A percentile compares a stretch with the other conserved stretches of the same genome.
Conservation (phyloP, 2,329 filamentous ascomycete genomes). For the Metarhizium robertsii region DNA sequence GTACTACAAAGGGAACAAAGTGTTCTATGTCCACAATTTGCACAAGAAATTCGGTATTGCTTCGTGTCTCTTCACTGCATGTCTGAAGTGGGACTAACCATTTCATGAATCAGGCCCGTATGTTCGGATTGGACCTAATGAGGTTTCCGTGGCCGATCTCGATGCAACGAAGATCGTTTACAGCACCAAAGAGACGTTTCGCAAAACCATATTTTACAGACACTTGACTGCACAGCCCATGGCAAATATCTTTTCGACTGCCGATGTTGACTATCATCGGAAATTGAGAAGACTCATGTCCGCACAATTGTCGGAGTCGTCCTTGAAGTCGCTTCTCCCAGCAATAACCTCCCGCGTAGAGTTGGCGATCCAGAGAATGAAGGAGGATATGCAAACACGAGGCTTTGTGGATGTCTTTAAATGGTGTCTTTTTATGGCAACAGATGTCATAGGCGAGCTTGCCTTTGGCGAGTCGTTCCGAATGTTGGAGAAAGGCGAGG, state of each 20-base stretch:
- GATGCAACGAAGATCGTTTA: conserved; percentile 23
- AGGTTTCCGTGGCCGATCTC: conserved; percentile 14
- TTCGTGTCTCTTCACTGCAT: background rate
- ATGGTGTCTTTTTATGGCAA: conserved; percentile 45
- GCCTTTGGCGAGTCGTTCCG: conserved; percentile 46
- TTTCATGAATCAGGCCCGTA: conserved; percentile 11
- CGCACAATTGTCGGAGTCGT: conserved; percentile 26
- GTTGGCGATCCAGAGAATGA: conserved; percentile 33
- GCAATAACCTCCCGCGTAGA: conserved; percentile 26
- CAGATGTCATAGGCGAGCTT: conserved; percentile 44
- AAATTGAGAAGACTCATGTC: conserved; percentile 32
- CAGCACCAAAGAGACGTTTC: conserved; percentile 14
- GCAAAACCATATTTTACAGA: conserved; percentile 16
- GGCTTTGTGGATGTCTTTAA: conserved; percentile 37
- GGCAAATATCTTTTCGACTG: conserved; percentile 28
- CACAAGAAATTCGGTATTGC: conserved; percentile 15
- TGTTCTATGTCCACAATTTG: conserved; percentile 13
- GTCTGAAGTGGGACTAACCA: background rate
- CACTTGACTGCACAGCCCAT: conserved; percentile 9
- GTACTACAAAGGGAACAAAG: conserved; percentile 8
- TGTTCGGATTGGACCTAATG: conserved; percentile 15
- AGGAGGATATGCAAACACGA: conserved; percentile 27
- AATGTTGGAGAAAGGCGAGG: conserved; percentile 40
- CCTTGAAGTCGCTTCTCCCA: conserved; percentile 20
- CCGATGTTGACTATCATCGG: conserved; percentile 28